Percentiles rank a stretch among this genome's conserved stretches.
These are phyloP conservation scores for Haematococcus sp. DNA, from an alignment of 139 green algal genomes.

Conservation along the genomic window DNA sequence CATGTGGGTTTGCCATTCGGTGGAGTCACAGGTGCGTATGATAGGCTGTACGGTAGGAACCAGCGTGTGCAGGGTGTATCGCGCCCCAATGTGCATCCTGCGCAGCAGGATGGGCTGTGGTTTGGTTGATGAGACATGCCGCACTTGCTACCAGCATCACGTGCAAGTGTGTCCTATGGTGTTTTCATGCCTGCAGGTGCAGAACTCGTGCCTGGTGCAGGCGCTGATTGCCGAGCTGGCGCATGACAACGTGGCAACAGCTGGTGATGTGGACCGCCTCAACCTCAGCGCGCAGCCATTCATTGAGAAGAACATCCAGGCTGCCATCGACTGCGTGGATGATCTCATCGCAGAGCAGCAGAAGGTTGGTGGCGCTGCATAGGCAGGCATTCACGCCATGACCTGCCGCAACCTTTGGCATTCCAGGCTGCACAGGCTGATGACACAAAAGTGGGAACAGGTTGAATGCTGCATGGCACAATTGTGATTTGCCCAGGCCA, in stretches of 20 bases:
- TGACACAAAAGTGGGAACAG: no score
- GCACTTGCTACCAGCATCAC: no score
- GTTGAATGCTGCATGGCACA: no score
- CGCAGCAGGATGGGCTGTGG: not conserved
- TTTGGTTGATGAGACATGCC: no score
- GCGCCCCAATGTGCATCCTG: not conserved
- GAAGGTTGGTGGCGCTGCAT: constrained; percentile 35
- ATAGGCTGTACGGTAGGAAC: no score
- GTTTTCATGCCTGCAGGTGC: constrained; percentile 54
- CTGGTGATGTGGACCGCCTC: constrained; percentile 76
- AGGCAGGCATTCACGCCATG: not conserved
- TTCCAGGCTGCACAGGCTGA: no score
- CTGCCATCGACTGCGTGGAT: constrained; percentile 92
- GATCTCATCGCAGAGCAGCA: constrained; percentile 82
- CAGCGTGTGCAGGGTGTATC: not conserved
- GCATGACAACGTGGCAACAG: constrained; percentile 25
- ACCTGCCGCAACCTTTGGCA: no score
- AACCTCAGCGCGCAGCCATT: constrained; percentile 69
- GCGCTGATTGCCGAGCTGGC: constrained; percentile 80
- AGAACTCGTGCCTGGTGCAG: constrained; percentile 78
- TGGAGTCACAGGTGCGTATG: no score
- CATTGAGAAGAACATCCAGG: constrained; percentile 87
- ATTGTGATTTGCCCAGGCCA: no score
- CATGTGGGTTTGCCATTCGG: no score
- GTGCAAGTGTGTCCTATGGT: no score